These are phyloP conservation scores for Chlorella vulgaris DNA, from an alignment of 139 green algal genomes.

Conservation along the genomic window DNA sequence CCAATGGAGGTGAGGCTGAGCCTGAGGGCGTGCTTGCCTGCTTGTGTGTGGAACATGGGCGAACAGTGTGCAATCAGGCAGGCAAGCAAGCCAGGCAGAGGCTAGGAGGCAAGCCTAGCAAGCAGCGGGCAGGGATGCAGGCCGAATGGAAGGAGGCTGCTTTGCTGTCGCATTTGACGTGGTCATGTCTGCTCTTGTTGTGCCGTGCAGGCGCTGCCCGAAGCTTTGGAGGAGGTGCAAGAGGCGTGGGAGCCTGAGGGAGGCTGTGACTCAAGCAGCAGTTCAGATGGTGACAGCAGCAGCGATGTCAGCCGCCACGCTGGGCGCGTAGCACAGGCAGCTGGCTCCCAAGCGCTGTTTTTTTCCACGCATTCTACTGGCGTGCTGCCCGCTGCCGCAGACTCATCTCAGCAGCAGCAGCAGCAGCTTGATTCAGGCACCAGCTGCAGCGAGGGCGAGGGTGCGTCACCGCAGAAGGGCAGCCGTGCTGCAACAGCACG, in stretches of 20 bases:
- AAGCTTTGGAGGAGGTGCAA: constrained; percentile 42
- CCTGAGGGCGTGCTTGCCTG: neutral
- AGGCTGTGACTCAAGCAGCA: neutral
- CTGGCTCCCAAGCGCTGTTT: neutral
- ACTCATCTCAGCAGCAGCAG: constrained; percentile 1
- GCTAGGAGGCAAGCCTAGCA: too few relatives aligned
- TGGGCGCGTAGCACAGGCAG: constrained; percentile 2
- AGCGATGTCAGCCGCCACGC: neutral
- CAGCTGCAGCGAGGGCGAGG: too few relatives aligned
- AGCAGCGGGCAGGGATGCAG: too few relatives aligned
- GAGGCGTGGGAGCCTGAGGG: constrained; percentile 12
- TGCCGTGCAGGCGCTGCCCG: constrained; percentile 42
- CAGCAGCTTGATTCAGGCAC: neutral
- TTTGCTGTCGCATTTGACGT: too few relatives aligned
- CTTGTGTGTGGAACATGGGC: too few relatives aligned
- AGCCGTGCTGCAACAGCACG: neutral
- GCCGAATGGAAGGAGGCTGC: too few relatives aligned
- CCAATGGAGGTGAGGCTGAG: constrained; percentile 52
- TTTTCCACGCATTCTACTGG: neutral
- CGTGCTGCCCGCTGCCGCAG: neutral
- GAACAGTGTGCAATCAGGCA: too few relatives aligned
- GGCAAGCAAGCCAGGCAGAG: too few relatives aligned
- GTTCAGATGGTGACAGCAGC: constrained; percentile 12
- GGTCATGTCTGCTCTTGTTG: neutral
- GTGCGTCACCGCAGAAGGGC: too few relatives aligned